Conservation (phyloP, 208 protist species). For the Trichomonas gallinae region DNA sequence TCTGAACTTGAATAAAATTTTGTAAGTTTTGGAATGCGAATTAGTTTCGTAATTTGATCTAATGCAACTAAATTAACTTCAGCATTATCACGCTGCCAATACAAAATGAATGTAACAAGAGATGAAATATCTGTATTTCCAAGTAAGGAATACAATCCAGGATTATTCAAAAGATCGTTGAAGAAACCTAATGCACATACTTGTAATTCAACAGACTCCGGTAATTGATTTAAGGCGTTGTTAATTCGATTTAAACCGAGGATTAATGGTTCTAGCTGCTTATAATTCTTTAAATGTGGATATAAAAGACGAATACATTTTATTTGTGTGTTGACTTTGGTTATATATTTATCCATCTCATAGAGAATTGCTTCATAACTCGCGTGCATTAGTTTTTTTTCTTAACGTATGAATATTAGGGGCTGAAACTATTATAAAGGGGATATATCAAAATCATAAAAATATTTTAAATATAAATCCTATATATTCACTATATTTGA, state of each 20-base stretch:
- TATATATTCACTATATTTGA: no score
- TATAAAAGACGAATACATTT: neutral
- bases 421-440: no score
- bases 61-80: neutral
- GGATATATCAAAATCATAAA: no score
- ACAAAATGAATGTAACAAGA: neutral
- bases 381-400: neutral
- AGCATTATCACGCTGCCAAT: neutral
- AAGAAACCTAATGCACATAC: neutral
- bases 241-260: neutral
- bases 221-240: neutral
- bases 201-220: neutral
- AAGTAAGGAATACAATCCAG: neutral
- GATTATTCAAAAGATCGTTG: neutral
- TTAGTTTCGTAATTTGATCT: neutral
- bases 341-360: neutral
- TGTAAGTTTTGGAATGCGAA: neutral
- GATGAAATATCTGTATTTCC: neutral
- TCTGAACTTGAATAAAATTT: neutral
- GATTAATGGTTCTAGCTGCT: neutral
- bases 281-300: neutral
- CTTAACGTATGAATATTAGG: neutral
- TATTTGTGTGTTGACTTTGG: neutral
- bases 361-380: neutral
- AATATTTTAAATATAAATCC: no score